A percentile compares a stretch with the other conserved stretches of the same genome.
phyloP scores from a whole-genome alignment of 768 basidiomycete genomes.

The Tylopilus plumbeoviolaceoides region DNA sequence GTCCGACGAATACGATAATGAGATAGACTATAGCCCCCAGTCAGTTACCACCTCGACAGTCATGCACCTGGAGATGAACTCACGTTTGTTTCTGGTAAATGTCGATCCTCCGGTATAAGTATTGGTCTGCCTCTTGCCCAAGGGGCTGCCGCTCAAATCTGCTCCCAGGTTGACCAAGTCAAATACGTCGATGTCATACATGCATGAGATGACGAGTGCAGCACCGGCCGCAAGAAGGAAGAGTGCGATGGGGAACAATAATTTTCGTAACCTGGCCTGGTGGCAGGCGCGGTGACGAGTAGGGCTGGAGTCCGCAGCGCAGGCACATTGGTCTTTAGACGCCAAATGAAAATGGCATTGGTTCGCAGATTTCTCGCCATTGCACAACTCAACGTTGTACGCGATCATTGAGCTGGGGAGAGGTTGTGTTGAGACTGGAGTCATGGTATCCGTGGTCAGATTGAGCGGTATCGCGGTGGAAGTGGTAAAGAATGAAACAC shows the following conservation, averaged over 20 bases:
- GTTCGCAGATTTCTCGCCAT: conserved; percentile 15
- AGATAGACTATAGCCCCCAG: conserved; percentile 45
- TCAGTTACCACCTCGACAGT: not conserved
- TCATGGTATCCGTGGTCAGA: conserved; percentile 21
- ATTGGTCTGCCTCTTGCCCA: conserved; percentile 26
- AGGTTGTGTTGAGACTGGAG: conserved; percentile 28
- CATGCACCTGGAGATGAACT: conserved; percentile 11
- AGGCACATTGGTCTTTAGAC: conserved; percentile 19
- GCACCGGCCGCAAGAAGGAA: conserved; percentile 30
- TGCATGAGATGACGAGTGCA: conserved; percentile 31
- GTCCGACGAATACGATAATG: conserved; percentile 61
- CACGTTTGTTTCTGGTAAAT: conserved; percentile 43
- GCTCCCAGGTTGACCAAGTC: conserved; percentile 22
- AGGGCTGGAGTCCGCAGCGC: conserved; percentile 16
- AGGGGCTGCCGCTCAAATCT: conserved; percentile 27
- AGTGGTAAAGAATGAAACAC: not conserved
- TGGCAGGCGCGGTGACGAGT: conserved; percentile 31
- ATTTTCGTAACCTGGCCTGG: conserved; percentile 26
- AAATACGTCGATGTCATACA: conserved; percentile 23
- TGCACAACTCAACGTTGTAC: conserved; percentile 3
- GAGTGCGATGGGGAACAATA: conserved; percentile 35
- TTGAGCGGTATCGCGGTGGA: not conserved
- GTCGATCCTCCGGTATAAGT: conserved; percentile 15
- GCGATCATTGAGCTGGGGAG: conserved; percentile 21
- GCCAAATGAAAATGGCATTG: conserved; percentile 25